phyloP scores from a whole-genome alignment of 176 grass and related monocot genomes.

The sorghum (Sorghum bicolor) region Sorghum_bicolor_NCBIv3 NC_012872.2:38782001-38782500 shows the following conservation, averaged over 20 bases:
- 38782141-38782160: conserved; percentile 49
- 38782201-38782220: conserved; percentile 51
- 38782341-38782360: background rate
- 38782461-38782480: background rate
- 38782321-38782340: background rate
- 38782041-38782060: background rate
- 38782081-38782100: background rate
- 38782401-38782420: background rate
- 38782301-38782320: background rate
- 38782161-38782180: conserved; percentile 59
- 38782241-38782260: background rate
- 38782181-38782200: conserved; percentile 65
- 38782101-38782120: conserved; percentile 9
- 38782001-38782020: background rate
- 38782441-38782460: background rate
- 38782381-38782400: background rate
- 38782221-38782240: conserved; percentile 65
- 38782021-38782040: background rate
- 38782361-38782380: conserved; percentile 5
- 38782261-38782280: background rate
- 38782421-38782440: background rate
- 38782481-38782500: background rate
- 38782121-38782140: background rate
- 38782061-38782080: background rate
- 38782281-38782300: conserved; percentile 12